A percentile compares a stretch with the other conserved stretches of the same genome.
Conservation (phyloP, 2,329 filamentous ascomycete genomes). For the Penicillium glabrum region DNA sequence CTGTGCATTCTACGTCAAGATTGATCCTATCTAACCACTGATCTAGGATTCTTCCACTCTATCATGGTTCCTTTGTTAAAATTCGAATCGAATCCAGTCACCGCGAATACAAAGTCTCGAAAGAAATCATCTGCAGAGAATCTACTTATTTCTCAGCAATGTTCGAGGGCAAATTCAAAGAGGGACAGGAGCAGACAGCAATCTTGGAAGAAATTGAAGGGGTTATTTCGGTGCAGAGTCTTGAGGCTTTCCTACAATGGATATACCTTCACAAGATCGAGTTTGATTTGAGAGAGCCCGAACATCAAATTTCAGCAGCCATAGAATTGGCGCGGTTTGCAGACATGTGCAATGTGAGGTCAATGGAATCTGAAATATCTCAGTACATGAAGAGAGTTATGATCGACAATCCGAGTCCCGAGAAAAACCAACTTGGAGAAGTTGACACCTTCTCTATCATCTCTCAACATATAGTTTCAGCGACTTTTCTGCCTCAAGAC, state of each 20-base stretch:
- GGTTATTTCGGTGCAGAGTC: not conserved
- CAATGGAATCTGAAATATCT: not conserved
- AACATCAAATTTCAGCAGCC: not conserved
- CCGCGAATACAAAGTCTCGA: not conserved
- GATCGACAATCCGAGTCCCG: not conserved
- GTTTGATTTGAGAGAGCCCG: not conserved
- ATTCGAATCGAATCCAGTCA: not conserved
- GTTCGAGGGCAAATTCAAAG: not conserved
- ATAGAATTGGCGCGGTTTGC: not conserved
- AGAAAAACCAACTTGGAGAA: too few relatives aligned
- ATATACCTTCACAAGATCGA: not conserved
- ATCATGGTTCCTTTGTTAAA: not conserved
- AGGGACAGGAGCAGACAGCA: not conserved
- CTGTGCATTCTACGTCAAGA: not conserved
- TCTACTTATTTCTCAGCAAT: not conserved
- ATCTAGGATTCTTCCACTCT: not conserved
- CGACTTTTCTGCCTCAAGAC: not conserved
- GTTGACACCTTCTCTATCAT: not conserved
- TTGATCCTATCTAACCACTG: not conserved
- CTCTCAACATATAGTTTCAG: not conserved
- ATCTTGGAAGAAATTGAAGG: not conserved
- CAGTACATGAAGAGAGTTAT: not conserved
- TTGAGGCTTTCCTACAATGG: not conserved
- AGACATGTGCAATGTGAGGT: not conserved
- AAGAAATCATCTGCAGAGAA: not conserved